phyloP scores from a whole-genome alignment of 116 monocot genomes.

The Cymodocea nodosa region DNA sequence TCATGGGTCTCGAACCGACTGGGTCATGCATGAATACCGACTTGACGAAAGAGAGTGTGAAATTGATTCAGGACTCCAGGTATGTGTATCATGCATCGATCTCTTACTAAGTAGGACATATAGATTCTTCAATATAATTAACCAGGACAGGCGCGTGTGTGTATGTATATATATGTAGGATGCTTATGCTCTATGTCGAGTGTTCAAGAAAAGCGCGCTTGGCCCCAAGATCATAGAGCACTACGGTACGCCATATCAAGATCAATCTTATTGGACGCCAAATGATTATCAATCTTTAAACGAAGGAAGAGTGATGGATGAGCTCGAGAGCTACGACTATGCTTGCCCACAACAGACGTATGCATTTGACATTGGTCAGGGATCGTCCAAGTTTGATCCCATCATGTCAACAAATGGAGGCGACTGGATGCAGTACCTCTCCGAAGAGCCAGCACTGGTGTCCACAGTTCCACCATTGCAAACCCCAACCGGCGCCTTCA shows the following conservation, averaged over 20 bases:
- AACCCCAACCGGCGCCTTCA: constrained; percentile 22
- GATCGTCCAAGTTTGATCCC: constrained; percentile 8
- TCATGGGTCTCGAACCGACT: constrained; percentile 27
- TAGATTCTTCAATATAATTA: no score
- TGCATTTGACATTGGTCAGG: constrained; percentile 5
- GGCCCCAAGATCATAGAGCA: constrained; percentile 95
- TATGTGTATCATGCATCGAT: background rate
- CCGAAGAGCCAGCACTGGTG: constrained; percentile 46
- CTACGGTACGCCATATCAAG: constrained; percentile 72
- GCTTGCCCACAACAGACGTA: constrained; percentile 15
- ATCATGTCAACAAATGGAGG: constrained; percentile 15
- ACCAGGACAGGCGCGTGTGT: no score
- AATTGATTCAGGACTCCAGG: constrained; percentile 9
- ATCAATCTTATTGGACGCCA: constrained; percentile 26
- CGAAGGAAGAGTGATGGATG: constrained; percentile 34
- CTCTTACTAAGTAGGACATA: no score
- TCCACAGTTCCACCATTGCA: constrained; percentile 6
- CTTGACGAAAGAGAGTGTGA: constrained; percentile 46
- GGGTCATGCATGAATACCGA: constrained; percentile 57
- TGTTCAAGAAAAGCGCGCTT: constrained; percentile 79
- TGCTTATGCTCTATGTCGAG: constrained; percentile 65
- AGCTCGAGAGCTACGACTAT: constrained; percentile 23
- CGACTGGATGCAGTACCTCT: constrained; percentile 70
- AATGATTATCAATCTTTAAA: constrained; percentile 28
- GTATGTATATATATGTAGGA: no score